Evolutionary conservation across 164 flowering plant species (phyloP), one percentile per base, ranked within the genome.

Genomic region (Brasenia schreberi): DNA sequence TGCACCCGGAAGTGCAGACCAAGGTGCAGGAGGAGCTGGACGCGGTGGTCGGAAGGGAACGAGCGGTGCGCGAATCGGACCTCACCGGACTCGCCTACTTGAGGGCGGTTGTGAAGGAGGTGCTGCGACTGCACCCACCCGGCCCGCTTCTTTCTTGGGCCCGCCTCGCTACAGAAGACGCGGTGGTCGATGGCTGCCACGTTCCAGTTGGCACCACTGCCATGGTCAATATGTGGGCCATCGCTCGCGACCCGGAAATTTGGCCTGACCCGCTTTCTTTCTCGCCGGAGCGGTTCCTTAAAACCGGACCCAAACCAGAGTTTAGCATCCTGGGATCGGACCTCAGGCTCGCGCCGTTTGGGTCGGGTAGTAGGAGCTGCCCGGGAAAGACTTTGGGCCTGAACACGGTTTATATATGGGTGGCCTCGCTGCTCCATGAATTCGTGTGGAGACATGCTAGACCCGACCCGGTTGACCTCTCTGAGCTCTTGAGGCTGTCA

Each of bases 151-250:
- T 84, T 16, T 82, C 86, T 0, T 84, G 88, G 88, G 72, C 85
- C 65, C 78, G 88, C 3, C 63, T 84, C 11, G 74, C 88, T 0
- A 81, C 80, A 73, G 73, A 78, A 0, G 92, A 87, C 64, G 81
- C 97, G 0, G 69, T 70, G 6, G 72, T 89, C 0, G 92, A 83
- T 67, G 93, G 90, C 6, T 67, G 69, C 44, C 82, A 74, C 75
- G 85, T 89, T 67, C 97, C 97, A 0, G 72, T 74, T 0, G 97
- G 92, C 66, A 89, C 97, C 53, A 89, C 96, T 0, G 94, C 92
- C 0, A 86, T 87, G 85, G 94, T 92, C 1, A 89, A 92, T 73
- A 92, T 92, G 94, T 92, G 94, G 92, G 94, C 97, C 74, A 89
- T 92, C 6, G 68, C 82, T 0, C 77, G 81, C 42, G 95, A 88